A percentile compares a stretch with the other conserved stretches of the same genome.
Evolutionary conservation across 345 rosid species (phyloP).

Genomic region (Anacardium occidentale): DNA sequence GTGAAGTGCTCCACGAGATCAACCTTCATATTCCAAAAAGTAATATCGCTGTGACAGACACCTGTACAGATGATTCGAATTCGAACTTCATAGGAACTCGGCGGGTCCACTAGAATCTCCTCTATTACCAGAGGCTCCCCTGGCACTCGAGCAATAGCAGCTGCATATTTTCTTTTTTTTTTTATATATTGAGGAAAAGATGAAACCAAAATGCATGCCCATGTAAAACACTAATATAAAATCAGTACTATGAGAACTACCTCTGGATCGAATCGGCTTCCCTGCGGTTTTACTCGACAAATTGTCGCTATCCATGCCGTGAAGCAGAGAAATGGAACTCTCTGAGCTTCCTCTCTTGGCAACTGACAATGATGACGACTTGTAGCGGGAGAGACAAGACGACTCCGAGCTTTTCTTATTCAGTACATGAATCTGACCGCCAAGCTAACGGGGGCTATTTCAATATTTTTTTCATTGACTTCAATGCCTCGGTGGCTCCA

Average conservation of each 20-base stretch:
- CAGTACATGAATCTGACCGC: too few relatives aligned
- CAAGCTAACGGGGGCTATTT: too few relatives aligned
- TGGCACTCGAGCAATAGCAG: constrained; percentile 64
- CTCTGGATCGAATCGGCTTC: constrained; percentile 69
- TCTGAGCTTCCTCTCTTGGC: background rate
- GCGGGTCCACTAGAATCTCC: constrained; percentile 76
- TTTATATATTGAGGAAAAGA: background rate
- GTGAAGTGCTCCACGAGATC: background rate
- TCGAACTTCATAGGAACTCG: constrained; percentile 69
- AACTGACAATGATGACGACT: too few relatives aligned
- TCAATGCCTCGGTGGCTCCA: too few relatives aligned
- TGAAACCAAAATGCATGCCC: background rate
- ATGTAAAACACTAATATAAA: too few relatives aligned
- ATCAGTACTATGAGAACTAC: constrained; percentile 10
- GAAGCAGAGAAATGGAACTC: background rate
- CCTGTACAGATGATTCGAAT: constrained; percentile 69
- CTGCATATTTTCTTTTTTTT: constrained; percentile 27
- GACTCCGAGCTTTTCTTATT: too few relatives aligned
- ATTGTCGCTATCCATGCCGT: constrained; percentile 34
- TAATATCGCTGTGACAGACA: constrained; percentile 73
- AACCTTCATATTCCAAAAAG: constrained; percentile 76
- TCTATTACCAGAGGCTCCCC: constrained; percentile 78
- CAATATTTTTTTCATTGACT: too few relatives aligned
- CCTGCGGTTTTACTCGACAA: constrained; percentile 24
- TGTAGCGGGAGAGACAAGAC: too few relatives aligned